Conservation (phyloP, 2,329 filamentous ascomycete genomes). For the Fusarium pilosicola region DNA sequence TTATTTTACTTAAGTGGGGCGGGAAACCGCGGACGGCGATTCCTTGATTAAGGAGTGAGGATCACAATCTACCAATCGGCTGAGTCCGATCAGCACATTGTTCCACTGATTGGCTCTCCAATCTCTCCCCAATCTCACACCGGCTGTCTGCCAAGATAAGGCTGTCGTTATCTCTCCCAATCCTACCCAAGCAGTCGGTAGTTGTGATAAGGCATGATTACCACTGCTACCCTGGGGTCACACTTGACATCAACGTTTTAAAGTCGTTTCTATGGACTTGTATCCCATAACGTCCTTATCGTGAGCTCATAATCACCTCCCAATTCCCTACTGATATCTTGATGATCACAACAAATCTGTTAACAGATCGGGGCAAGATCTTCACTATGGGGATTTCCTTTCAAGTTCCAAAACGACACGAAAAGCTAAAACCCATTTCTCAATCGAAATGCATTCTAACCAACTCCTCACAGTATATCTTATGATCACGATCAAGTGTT, state of each 20-base stretch:
- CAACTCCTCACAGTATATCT: too few relatives aligned
- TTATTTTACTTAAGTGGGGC: slow-evolving; percentile 4
- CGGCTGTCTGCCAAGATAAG: background rate
- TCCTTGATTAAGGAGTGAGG: background rate
- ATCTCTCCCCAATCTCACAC: slow-evolving; percentile 3
- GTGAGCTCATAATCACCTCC: background rate
- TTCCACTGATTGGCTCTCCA: background rate
- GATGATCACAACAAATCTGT: background rate
- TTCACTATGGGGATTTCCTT: too few relatives aligned
- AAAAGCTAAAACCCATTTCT: too few relatives aligned
- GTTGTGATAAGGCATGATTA: background rate
- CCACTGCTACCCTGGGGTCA: background rate
- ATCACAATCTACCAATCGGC: slow-evolving; percentile 5
- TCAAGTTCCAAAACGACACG: too few relatives aligned
- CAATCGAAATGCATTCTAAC: too few relatives aligned
- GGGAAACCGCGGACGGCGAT: slow-evolving; percentile 1
- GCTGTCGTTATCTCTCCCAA: background rate
- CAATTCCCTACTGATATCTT: background rate
- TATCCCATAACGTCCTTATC: background rate
- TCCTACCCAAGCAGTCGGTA: background rate
- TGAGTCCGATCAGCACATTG: background rate
- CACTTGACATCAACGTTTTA: rapidly evolving
- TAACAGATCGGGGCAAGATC: background rate
- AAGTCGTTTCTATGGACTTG: background rate
- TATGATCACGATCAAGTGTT: rapidly evolving